Percentiles rank a stretch among this genome's conserved stretches.
These are phyloP conservation scores for Trichomonas tenax DNA, from an alignment of 208 protist genomes.

Conservation along the genomic window DNA sequence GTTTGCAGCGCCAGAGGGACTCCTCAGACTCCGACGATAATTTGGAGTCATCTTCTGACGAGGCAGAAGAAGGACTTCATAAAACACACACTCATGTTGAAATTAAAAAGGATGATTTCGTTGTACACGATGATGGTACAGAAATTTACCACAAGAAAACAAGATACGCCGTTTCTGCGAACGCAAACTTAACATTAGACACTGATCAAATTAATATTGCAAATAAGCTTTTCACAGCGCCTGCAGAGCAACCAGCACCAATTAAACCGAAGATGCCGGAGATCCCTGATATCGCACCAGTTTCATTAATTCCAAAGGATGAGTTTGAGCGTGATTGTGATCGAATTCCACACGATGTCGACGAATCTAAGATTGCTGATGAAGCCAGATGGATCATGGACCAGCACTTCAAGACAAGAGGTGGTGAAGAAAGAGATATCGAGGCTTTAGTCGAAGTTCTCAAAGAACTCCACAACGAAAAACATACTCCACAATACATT, in stretches of 20 bases:
- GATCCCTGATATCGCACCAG: background rate
- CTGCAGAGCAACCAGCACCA: background rate
- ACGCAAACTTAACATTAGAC: background rate
- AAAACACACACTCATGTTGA: background rate
- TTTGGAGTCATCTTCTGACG: background rate
- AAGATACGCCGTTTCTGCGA: background rate
- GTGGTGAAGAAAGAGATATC: background rate
- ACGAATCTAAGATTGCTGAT: background rate
- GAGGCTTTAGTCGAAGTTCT: background rate
- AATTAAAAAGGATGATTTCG: background rate
- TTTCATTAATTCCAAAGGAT: background rate
- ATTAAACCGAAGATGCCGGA: background rate
- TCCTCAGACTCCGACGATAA: background rate
- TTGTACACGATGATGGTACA: background rate
- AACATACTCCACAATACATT: background rate
- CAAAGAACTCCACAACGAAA: background rate
- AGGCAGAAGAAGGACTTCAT: background rate
- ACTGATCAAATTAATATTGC: background rate
- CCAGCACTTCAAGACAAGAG: background rate
- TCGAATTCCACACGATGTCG: background rate
- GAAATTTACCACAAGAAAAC: background rate
- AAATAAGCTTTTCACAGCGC: background rate
- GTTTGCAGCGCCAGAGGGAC: background rate
- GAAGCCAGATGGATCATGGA: background rate
- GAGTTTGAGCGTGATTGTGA: background rate